These are phyloP conservation scores for Solanum paucissectum DNA, from an alignment of 257 asterid species.

Conservation along the genomic window DNA sequence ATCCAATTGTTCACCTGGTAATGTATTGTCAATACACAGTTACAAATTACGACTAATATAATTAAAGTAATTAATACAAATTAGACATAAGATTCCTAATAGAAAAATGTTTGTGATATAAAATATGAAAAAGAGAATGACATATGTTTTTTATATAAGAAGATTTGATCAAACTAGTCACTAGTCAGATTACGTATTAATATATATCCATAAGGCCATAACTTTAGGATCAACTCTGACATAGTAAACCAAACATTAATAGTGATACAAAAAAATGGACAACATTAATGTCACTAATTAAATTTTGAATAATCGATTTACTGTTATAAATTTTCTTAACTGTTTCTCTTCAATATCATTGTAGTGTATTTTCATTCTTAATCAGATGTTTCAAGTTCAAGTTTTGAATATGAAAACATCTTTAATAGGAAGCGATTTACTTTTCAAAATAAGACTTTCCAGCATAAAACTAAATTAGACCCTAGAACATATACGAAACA, in stretches of 20 bases:
- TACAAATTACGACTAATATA: neutral
- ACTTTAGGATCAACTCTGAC: neutral
- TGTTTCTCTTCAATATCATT: neutral
- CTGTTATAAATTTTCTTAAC: neutral
- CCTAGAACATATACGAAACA: neutral
- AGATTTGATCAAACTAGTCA: neutral
- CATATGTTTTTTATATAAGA: neutral
- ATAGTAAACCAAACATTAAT: neutral
- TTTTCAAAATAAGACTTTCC: neutral
- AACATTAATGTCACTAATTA: neutral
- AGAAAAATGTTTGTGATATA: neutral
- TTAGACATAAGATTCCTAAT: neutral
- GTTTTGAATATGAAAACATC: neutral
- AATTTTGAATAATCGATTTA: neutral
- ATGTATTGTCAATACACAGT: neutral
- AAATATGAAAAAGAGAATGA: neutral
- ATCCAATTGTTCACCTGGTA: neutral
- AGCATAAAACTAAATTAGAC: no score
- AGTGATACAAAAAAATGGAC: neutral
- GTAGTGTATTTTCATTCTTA: neutral
- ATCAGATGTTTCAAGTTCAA: neutral
- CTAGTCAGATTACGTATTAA: neutral
- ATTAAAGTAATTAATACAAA: neutral
- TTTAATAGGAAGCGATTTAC: neutral
- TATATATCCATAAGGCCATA: neutral